Percentiles rank a stretch among this genome's conserved stretches.
Evolutionary conservation across 371 early-diverging fungal species (phyloP).

Genomic region (Mucor circinelloides): DNA sequence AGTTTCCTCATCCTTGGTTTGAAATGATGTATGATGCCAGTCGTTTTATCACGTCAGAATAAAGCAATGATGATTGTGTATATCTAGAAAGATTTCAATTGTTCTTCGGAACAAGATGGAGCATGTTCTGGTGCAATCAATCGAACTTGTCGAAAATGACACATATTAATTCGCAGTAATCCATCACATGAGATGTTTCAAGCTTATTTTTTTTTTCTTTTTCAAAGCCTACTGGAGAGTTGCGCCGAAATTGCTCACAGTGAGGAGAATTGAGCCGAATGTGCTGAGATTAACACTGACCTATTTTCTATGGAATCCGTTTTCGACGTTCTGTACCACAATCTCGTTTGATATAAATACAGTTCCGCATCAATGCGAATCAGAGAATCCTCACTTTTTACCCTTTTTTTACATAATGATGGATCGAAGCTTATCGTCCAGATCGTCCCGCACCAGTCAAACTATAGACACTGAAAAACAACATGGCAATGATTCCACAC

Average conservation of each 20-base stretch:
- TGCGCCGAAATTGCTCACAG: neutral
- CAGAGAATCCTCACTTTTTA: neutral
- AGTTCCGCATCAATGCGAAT: neutral
- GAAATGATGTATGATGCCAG: conserved; percentile 19
- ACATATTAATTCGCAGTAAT: neutral
- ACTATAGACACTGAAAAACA: conserved; percentile 15
- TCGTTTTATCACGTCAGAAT: neutral
- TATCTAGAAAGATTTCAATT: no score
- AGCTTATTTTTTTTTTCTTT: no score
- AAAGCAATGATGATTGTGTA: neutral
- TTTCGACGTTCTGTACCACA: conserved; percentile 1
- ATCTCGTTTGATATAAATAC: conserved; percentile 4
- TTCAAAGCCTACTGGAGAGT: neutral
- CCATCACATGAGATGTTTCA: neutral
- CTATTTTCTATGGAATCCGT: neutral
- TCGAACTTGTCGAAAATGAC: neutral
- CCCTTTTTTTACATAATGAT: neutral
- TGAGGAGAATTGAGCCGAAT: neutral
- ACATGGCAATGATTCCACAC: neutral
- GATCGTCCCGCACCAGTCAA: conserved; percentile 26
- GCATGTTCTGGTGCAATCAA: no score
- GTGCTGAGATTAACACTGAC: neutral
- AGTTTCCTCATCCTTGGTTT: conserved; percentile 21
- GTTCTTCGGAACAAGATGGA: no score
- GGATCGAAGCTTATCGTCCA: conserved; percentile 16